phyloP scores from a whole-genome alignment of 2,329 filamentous ascomycete species.

The Fusarium hostae region DNA sequence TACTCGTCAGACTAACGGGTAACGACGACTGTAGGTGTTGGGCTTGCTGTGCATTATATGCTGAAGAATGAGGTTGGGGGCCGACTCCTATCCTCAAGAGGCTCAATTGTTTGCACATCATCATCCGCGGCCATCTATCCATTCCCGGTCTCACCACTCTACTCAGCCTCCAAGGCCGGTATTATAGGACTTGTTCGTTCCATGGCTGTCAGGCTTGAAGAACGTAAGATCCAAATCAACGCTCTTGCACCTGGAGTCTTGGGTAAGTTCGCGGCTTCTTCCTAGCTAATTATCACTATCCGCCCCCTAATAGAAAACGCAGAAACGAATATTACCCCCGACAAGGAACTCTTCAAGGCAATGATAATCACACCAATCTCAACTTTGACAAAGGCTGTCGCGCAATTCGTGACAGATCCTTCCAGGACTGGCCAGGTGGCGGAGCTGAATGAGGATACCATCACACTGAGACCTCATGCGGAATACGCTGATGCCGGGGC shows the following conservation, averaged over 20 bases:
- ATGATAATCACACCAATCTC: constrained; percentile 2
- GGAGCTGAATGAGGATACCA: neutral
- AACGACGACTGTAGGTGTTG: neutral
- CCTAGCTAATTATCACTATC: accelerated
- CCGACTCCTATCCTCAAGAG: neutral
- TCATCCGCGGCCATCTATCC: neutral
- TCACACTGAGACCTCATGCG: neutral
- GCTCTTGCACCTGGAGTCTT: constrained; percentile 1
- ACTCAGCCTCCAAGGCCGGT: accelerated
- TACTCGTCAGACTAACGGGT: accelerated
- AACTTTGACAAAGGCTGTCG: neutral
- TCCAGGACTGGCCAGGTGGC: neutral
- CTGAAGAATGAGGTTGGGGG: neutral
- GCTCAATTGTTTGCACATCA: constrained; percentile 2
- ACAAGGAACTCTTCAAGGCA: neutral
- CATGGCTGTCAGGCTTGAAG: neutral
- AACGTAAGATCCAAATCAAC: neutral
- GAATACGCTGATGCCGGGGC: neutral
- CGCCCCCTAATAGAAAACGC: accelerated
- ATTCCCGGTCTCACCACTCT: neutral
- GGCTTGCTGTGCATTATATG: neutral
- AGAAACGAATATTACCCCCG: neutral
- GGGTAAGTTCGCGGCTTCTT: accelerated
- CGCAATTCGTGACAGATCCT: neutral
- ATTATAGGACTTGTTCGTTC: neutral